A percentile compares a stretch with the other conserved stretches of the same genome.
phyloP scores from a whole-genome alignment of 2,329 filamentous ascomycete species.

The Balansia obtecta region DNA sequence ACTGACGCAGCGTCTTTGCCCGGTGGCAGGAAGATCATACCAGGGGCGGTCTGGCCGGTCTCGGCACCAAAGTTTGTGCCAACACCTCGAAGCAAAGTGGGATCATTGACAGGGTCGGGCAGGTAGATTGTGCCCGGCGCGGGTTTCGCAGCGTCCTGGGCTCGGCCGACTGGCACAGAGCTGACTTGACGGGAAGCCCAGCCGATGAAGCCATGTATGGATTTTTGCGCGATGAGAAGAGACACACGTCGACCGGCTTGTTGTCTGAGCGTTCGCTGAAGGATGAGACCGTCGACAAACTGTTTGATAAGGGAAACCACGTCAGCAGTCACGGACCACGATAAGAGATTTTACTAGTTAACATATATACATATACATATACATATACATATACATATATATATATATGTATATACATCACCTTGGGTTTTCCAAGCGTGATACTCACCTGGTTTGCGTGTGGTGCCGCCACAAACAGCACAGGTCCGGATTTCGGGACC shows the following conservation, averaged over 20 bases:
- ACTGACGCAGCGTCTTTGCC: slow-evolving; percentile 65
- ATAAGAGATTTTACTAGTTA: no score
- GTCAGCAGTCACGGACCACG: neutral
- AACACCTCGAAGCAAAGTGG: slow-evolving; percentile 64
- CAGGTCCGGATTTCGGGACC: slow-evolving; percentile 74
- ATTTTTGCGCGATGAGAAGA: slow-evolving; percentile 90
- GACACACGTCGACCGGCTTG: slow-evolving; percentile 83
- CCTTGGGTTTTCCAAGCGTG: no score
- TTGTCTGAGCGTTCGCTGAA: slow-evolving; percentile 79
- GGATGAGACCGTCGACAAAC: slow-evolving; percentile 90
- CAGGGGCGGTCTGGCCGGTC: slow-evolving; percentile 60
- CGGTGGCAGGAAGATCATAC: slow-evolving; percentile 76
- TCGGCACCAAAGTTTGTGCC: slow-evolving; percentile 69
- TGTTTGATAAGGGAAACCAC: slow-evolving; percentile 23
- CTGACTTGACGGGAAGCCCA: slow-evolving; percentile 75
- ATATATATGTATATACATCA: no score
- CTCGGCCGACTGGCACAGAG: slow-evolving; percentile 83
- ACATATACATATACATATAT: no score
- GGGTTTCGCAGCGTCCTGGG: slow-evolving; percentile 76
- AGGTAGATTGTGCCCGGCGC: slow-evolving; percentile 74
- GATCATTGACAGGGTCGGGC: slow-evolving; percentile 75
- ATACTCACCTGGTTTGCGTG: slow-evolving; percentile 79
- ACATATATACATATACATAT: no score
- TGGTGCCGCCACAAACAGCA: slow-evolving; percentile 92
- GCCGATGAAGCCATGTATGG: slow-evolving; percentile 87